These are phyloP conservation scores for Linnemannia hyalina DNA, from an alignment of 192 early-diverging fungal genomes.

Conservation along the genomic window DNA sequence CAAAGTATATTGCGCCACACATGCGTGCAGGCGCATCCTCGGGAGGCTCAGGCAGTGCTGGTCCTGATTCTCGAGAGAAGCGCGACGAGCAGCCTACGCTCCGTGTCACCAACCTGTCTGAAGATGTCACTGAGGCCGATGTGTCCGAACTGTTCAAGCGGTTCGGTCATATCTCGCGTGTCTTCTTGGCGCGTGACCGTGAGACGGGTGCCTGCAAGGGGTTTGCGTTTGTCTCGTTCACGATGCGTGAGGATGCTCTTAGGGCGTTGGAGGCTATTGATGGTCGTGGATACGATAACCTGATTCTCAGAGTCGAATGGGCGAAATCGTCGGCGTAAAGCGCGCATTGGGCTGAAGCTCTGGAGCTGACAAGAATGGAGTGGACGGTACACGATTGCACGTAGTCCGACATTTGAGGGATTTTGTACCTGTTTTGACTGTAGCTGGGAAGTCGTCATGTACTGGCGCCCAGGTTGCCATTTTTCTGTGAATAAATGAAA, in stretches of 20 bases:
- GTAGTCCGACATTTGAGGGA: no score
- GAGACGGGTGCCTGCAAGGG: constrained; percentile 89
- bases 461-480: no score
- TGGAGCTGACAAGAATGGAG: background rate
- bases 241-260: constrained; percentile 80
- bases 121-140: constrained; percentile 89
- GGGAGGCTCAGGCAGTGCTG: constrained; percentile 7
- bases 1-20: constrained; percentile 90
- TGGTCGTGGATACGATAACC: constrained; percentile 94
- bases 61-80: constrained; percentile 57
- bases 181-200: constrained; percentile 87
- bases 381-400: no score
- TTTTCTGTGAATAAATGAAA: no score
- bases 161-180: constrained; percentile 85
- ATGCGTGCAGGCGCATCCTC: constrained; percentile 66
- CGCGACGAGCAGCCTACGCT: constrained; percentile 78
- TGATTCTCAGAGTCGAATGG: constrained; percentile 91
- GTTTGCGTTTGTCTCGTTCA: constrained; percentile 94
- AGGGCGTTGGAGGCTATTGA: constrained; percentile 85
- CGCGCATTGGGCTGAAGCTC: background rate
- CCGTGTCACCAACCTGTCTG: constrained; percentile 95
- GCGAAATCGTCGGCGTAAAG: constrained; percentile 60
- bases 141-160: constrained; percentile 86
- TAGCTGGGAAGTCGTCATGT: no score
- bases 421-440: no score